Percentiles rank a stretch among this genome's conserved stretches.
Conservation (phyloP, 345 rosid species). For the Orychophragmus violaceus region DNA sequence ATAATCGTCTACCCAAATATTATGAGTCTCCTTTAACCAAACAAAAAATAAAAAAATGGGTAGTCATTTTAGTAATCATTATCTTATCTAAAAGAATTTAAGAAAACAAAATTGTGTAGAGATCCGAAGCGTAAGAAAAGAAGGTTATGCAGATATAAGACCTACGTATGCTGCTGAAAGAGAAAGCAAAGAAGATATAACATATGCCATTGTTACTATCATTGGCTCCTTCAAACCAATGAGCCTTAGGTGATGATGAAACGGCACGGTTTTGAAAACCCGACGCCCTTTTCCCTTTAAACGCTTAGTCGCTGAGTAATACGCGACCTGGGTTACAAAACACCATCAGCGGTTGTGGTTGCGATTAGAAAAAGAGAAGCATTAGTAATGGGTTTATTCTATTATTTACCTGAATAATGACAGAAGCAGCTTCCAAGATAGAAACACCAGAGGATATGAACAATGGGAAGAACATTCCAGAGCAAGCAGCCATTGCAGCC, state of each 20-base stretch:
- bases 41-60: too few relatives aligned
- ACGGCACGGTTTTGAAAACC: slow-evolving; percentile 25
- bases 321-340: slow-evolving; percentile 15
- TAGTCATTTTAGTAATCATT: too few relatives aligned
- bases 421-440: slow-evolving; percentile 55
- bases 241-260: slow-evolving; percentile 30
- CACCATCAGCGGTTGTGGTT: not conserved
- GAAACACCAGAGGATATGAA: slow-evolving; percentile 75
- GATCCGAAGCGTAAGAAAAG: not conserved
- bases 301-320: slow-evolving; percentile 20
- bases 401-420: slow-evolving; percentile 57
- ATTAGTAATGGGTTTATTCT: not conserved
- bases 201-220: slow-evolving; percentile 30
- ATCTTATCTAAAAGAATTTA: not conserved
- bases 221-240: slow-evolving; percentile 24
- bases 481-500: slow-evolving; percentile 94
- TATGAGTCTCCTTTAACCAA: too few relatives aligned
- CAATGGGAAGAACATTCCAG: slow-evolving; percentile 91
- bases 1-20: too few relatives aligned
- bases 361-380: not conserved
- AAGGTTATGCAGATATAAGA: slow-evolving; percentile 26
- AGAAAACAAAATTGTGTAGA: not conserved
- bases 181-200: slow-evolving; percentile 27
- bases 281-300: slow-evolving; percentile 25
- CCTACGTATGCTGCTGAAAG: slow-evolving; percentile 31